These are phyloP conservation scores for Penicillium glabrum DNA, from an alignment of 2,329 filamentous ascomycete species.

Conservation along the genomic window DNA sequence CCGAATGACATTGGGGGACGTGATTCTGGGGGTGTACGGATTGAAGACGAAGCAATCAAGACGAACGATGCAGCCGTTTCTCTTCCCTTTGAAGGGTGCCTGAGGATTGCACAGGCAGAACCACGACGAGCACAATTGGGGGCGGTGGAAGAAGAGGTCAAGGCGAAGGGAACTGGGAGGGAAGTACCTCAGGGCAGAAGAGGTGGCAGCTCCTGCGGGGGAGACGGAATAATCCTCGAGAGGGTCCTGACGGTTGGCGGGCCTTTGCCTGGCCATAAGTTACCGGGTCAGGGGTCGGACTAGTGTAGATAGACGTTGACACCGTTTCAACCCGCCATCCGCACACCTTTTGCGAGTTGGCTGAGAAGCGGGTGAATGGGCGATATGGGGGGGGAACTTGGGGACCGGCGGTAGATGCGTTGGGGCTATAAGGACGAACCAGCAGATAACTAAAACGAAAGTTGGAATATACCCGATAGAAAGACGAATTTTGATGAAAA, in stretches of 20 bases:
- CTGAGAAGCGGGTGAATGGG: conserved; percentile 8
- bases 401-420: conserved; percentile 2
- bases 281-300: conserved; percentile 31
- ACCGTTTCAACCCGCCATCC: conserved; percentile 47
- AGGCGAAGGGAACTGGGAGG: background rate
- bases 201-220: conserved; percentile 31
- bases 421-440: conserved; percentile 3
- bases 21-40: background rate
- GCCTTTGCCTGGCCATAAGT: conserved; percentile 51
- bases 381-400: conserved; percentile 9
- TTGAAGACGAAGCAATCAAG: background rate
- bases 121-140: background rate
- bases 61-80: background rate
- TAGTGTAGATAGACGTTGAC: conserved; percentile 28
- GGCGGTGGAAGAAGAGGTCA: background rate
- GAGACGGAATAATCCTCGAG: conserved; percentile 40
- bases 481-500: conserved; percentile 5
- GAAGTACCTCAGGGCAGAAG: conserved; percentile 36
- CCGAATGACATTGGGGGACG: background rate
- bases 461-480: background rate
- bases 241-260: conserved; percentile 45
- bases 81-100: background rate
- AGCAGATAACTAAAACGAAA: conserved; percentile 5
- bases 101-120: background rate
- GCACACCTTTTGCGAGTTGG: conserved; percentile 17